Conservation (phyloP, 2,329 filamentous ascomycete species). For the Coleophoma crateriformis region DNA sequence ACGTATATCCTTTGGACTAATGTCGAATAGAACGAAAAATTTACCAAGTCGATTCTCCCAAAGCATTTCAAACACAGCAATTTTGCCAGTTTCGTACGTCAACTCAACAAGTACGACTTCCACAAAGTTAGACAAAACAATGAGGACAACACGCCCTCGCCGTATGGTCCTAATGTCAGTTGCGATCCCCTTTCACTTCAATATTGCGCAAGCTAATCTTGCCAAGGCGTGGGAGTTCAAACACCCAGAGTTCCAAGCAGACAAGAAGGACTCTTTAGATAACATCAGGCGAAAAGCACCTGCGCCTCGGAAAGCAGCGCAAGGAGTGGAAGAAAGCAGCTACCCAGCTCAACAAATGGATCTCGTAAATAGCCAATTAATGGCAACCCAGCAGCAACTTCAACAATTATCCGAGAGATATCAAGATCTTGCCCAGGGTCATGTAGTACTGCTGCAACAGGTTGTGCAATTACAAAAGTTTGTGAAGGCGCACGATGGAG, state of each 20-base stretch:
- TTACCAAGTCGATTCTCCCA: conserved; percentile 92
- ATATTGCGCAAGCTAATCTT: conserved; percentile 20
- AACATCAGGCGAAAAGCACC: conserved; percentile 96
- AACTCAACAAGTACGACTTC: conserved; percentile 96
- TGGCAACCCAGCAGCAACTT: conserved; percentile 88
- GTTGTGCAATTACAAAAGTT: conserved; percentile 56
- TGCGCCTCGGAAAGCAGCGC: conserved; percentile 70
- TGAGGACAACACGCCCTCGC: conserved; percentile 76
- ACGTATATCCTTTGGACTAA: no score
- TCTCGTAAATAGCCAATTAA: conserved; percentile 79
- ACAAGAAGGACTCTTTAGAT: conserved; percentile 93
- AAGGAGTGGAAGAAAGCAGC: conserved; percentile 62
- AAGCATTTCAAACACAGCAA: conserved; percentile 99
- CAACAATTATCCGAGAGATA: conserved; percentile 82
- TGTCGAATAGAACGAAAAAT: conserved; percentile 78
- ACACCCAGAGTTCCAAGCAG: conserved; percentile 90
- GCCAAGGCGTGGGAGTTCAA: conserved; percentile 88
- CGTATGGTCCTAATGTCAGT: conserved; percentile 72
- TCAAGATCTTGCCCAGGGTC: conserved; percentile 65
- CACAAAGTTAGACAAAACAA: conserved; percentile 94
- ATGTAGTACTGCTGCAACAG: conserved; percentile 57
- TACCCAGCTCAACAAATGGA: conserved; percentile 84
- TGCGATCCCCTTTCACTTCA: background rate
- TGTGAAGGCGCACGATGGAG: conserved; percentile 62
- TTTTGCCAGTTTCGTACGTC: conserved; percentile 92